These are phyloP conservation scores for Lipomyces japonicus DNA, from an alignment of 805 yeast genomes.

Conservation along the genomic window DNA sequence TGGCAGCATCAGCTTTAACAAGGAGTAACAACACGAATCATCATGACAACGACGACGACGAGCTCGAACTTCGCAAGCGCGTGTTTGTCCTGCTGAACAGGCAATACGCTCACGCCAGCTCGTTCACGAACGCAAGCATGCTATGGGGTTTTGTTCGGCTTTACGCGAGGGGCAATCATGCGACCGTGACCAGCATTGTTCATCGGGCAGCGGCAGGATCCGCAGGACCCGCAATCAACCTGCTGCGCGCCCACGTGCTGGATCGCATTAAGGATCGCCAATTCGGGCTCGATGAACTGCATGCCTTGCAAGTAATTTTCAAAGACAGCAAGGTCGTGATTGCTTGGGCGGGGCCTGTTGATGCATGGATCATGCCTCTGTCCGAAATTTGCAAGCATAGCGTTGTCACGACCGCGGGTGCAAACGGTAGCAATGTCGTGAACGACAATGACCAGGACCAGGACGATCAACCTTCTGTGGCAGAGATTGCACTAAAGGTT, in stretches of 20 bases:
- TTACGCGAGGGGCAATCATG: constrained; percentile 14
- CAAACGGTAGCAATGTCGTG: neutral
- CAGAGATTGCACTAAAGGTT: constrained; percentile 18
- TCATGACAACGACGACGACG: constrained; percentile 1
- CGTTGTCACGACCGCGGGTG: neutral
- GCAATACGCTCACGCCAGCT: constrained; percentile 7
- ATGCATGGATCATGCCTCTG: neutral
- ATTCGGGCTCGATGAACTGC: constrained; percentile 13
- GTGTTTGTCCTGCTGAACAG: constrained; percentile 17
- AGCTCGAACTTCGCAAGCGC: constrained; percentile 3
- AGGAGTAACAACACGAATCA: neutral
- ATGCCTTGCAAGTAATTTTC: constrained; percentile 13
- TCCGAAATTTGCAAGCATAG: neutral
- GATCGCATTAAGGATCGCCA: constrained; percentile 5
- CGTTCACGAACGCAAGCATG: constrained; percentile 18
- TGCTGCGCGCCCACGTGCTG: constrained; percentile 6
- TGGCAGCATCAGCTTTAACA: neutral
- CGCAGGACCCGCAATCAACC: neutral
- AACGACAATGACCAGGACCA: no score
- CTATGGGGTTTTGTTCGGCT: constrained; percentile 25
- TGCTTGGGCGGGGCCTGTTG: constrained; percentile 3
- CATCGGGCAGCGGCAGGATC: neutral
- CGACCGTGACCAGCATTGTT: constrained; percentile 2
- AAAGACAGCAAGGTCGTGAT: constrained; percentile 5
- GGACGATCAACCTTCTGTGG: constrained; percentile 2